Conservation (phyloP, 257 asterid species). For the Mentha longifolia region DNA sequence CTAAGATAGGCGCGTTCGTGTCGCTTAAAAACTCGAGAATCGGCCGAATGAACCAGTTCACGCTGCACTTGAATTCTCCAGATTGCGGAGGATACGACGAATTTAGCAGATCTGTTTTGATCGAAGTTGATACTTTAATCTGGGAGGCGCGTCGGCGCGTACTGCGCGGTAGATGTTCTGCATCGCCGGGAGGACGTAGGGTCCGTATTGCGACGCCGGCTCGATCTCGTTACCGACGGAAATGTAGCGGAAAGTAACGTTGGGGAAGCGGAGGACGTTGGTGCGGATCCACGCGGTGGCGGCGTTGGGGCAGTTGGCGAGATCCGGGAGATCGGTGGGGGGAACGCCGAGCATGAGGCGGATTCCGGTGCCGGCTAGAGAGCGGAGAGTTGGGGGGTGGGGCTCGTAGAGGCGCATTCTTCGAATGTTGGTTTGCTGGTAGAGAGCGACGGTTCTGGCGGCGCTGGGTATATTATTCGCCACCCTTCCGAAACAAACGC, state of each 20-base stretch:
- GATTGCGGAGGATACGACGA: conserved; percentile 19
- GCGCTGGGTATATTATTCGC: neutral
- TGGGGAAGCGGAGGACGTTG: conserved; percentile 21
- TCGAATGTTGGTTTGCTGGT: neutral
- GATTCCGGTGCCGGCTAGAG: conserved; percentile 10
- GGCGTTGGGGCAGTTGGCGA: conserved; percentile 36
- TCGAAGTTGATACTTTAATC: conserved; percentile 30
- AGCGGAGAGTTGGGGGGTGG: conserved; percentile 8
- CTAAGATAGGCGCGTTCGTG: conserved; percentile 12
- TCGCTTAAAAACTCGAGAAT: conserved; percentile 6
- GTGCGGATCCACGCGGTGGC: conserved; percentile 36
- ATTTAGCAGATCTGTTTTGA: neutral
- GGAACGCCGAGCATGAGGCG: conserved; percentile 30
- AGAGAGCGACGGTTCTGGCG: neutral
- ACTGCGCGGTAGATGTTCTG: conserved; percentile 26
- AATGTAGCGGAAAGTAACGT: conserved; percentile 30
- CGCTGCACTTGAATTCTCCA: conserved; percentile 13
- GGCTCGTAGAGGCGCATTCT: conserved; percentile 3
- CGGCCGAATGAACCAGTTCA: conserved; percentile 11
- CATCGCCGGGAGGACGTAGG: conserved; percentile 35
- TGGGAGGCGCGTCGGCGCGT: conserved; percentile 1
- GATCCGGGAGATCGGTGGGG: neutral
- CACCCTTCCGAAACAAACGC: conserved; percentile 10
- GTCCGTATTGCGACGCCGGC: conserved; percentile 18
- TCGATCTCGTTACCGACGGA: conserved; percentile 44